A percentile compares a stretch with the other conserved stretches of the same genome.
These are phyloP conservation scores for Phytophthora ramorum DNA, from an alignment of 352 stramenopile genomes.

Conservation along the genomic window DNA sequence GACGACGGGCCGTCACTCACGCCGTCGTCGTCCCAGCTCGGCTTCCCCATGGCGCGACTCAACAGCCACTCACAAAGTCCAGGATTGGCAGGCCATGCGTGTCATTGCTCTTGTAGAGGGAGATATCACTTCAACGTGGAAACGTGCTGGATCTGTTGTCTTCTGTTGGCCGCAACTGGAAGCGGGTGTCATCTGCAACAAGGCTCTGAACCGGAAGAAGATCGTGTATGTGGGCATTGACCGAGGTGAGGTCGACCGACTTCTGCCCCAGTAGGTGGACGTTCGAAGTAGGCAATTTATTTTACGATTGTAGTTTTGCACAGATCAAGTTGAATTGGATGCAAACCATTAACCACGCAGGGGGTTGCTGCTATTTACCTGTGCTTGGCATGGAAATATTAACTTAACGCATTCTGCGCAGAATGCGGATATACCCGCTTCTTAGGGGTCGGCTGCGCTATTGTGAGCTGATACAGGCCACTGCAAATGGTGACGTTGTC, in stretches of 20 bases:
- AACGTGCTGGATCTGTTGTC: background rate
- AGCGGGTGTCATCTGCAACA: constrained; percentile 32
- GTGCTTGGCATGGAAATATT: too few species aligned
- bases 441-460: too few species aligned
- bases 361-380: too few species aligned
- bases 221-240: constrained; percentile 46
- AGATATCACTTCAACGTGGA: background rate
- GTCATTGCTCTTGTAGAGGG: constrained; percentile 1
- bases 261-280: constrained; percentile 27
- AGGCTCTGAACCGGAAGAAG: constrained; percentile 46
- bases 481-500: too few species aligned
- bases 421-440: too few species aligned
- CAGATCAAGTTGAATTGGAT: background rate
- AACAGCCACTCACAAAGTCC: background rate
- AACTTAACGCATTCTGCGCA: too few species aligned
- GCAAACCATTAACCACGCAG: background rate
- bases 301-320: background rate
- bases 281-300: background rate
- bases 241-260: constrained; percentile 34
- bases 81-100: background rate
- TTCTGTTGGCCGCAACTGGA: constrained; percentile 36
- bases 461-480: too few species aligned
- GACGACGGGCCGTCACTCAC: constrained; percentile 14
- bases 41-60: background rate
- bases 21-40: constrained; percentile 18